Base-by-base conservation (phyloP, 2,329 filamentous ascomycete genomes). In the Aspergillus hortae region DNA sequence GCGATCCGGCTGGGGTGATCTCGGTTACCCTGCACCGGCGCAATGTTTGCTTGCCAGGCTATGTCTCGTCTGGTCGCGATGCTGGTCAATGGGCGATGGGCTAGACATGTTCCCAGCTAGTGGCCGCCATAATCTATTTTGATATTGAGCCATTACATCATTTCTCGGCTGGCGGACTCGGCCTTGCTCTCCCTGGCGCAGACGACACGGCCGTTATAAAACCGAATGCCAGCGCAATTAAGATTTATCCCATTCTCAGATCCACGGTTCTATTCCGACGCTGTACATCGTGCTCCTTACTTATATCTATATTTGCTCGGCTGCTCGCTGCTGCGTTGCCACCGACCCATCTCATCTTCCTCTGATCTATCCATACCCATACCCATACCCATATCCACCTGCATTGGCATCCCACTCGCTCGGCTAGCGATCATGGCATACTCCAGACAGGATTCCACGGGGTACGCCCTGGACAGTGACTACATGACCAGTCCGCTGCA, bases 1-100 rank as follows among this genome's bases (percentile, higher is more conserved):
- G 52, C 35, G 46, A 56, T 61, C 59, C 59, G 59, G 58, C 59
- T 61, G 59, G 57, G 60, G 58, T 62, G 60, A 62, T 60, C 56
- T 58, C 56, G 51, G 58, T 38, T 50, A 42, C 40, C 30, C 52
- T 53, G 54, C 56, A 60, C 58, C 54, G 55, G 52, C 15, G 33
- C 42, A 23, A 23, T 40, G 17, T 17, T 42, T 44, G 40, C 23
- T 32, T 38, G 14, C 15, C 35, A 17, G 35, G 5, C 12, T 4
- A 38, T n/a, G 15, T 38, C 35, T n/a, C 11, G 35, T 7, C 14
- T 38, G 12, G 15, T n/a, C 35, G 12, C 12, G 4, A 38, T 38
- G 14, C 35, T n/a, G 35, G 14, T 23, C 6, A 6, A 23, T 23
- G 23, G 23, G 6, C 6, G 3, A 23, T 23, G 23, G 23, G 23